phyloP scores from a whole-genome alignment of 805 yeast genomes.

The Pichia californica region DNA sequence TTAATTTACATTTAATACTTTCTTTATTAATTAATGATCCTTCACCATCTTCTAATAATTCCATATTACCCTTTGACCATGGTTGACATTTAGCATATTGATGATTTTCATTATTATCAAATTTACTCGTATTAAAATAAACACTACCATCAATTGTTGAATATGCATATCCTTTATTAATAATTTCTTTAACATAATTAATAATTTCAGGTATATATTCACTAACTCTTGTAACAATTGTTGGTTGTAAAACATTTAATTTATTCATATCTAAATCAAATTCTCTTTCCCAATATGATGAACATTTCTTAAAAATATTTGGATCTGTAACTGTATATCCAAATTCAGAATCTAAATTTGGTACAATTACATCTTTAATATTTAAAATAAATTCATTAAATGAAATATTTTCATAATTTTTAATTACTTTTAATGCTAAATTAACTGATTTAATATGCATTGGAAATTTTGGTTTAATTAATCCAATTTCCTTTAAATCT shows the following conservation, averaged over 20 bases:
- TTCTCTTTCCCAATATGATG: slow-evolving; percentile 84
- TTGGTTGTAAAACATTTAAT: slow-evolving; percentile 79
- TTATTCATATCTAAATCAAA: slow-evolving; percentile 80
- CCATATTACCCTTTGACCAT: slow-evolving; percentile 89
- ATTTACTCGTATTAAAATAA: slow-evolving; percentile 84
- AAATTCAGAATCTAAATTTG: slow-evolving; percentile 58
- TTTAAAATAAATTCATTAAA: slow-evolving; percentile 37
- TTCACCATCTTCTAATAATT: slow-evolving; percentile 88
- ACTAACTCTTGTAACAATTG: slow-evolving; percentile 87
- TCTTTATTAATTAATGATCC: slow-evolving; percentile 58
- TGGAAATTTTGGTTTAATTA: slow-evolving; percentile 71
- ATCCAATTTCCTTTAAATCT: slow-evolving; percentile 45
- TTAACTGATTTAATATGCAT: slow-evolving; percentile 69
- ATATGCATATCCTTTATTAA: slow-evolving; percentile 79
- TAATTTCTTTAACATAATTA: slow-evolving; percentile 66
- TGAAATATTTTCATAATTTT: slow-evolving; percentile 13
- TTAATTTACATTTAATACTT: slow-evolving; percentile 49
- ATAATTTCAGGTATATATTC: slow-evolving; percentile 94
- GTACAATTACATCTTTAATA: slow-evolving; percentile 73
- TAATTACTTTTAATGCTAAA: slow-evolving; percentile 33
- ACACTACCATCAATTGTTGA: slow-evolving; percentile 84
- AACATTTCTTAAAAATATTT: slow-evolving; percentile 68
- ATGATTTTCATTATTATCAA: slow-evolving; percentile 67
- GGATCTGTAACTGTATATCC: slow-evolving; percentile 84
- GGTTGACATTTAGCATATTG: slow-evolving; percentile 95